A percentile compares a stretch with the other conserved stretches of the same genome.
These are phyloP conservation scores for Termitomyces sp. DNA, from an alignment of 768 basidiomycete species.

Conservation along the genomic window DNA sequence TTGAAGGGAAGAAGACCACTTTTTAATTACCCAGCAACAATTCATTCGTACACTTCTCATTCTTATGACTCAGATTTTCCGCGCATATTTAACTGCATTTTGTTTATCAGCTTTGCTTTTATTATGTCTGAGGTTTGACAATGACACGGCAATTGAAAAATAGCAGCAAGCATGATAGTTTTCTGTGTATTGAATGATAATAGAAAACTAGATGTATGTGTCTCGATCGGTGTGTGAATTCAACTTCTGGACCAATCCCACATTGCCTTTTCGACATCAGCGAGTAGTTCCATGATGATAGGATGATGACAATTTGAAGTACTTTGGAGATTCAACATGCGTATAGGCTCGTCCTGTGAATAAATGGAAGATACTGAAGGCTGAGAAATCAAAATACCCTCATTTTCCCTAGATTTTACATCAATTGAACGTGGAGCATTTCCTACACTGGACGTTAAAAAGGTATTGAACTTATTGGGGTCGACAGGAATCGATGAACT, in stretches of 20 bases:
- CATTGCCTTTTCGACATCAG: slow-evolving; percentile 27
- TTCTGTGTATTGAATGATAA: neutral
- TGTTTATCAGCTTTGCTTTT: slow-evolving; percentile 4
- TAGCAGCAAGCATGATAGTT: slow-evolving; percentile 1
- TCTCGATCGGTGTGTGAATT: neutral
- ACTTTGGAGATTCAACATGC: neutral
- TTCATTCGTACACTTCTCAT: neutral
- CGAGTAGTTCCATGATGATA: slow-evolving; percentile 25
- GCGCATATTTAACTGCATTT: neutral
- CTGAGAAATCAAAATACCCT: slow-evolving; percentile 5
- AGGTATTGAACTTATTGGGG: neutral
- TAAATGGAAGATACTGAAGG: slow-evolving; percentile 18
- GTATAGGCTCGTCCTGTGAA: slow-evolving; percentile 13
- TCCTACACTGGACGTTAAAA: neutral
- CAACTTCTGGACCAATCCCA: slow-evolving; percentile 21
- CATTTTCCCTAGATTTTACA: neutral
- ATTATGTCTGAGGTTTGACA: neutral
- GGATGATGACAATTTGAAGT: slow-evolving; percentile 13
- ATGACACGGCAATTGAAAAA: neutral
- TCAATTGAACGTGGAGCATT: slow-evolving; percentile 8
- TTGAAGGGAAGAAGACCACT: slow-evolving; percentile 64
- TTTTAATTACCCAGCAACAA: slow-evolving; percentile 29
- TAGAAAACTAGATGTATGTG: neutral
- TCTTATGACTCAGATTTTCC: neutral
- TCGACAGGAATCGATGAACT: slow-evolving; percentile 5